These are phyloP conservation scores for Penicillium taxi DNA, from an alignment of 495 filamentous ascomycete genomes.

Conservation along the genomic window DNA sequence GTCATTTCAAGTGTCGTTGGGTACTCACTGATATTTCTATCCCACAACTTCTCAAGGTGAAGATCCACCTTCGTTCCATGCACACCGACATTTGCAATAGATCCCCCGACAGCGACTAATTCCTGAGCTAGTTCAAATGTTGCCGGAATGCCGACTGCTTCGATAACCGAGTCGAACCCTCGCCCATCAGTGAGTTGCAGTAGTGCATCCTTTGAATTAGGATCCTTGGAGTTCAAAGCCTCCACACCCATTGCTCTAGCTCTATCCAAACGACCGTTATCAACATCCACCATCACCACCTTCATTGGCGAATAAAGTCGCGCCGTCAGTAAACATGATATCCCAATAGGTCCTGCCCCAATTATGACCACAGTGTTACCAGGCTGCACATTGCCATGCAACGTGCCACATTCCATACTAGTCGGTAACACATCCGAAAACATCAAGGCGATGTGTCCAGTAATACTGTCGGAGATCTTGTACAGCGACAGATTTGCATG, in stretches of 20 bases:
- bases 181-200: constrained; percentile 33
- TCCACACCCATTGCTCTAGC: constrained; percentile 39
- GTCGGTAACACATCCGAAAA: constrained; percentile 45
- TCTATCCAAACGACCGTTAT: constrained; percentile 32
- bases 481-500: constrained; percentile 38
- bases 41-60: constrained; percentile 35
- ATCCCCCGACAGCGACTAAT: constrained; percentile 42
- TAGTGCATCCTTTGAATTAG: constrained; percentile 23
- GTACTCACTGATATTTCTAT: constrained; percentile 35
- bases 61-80: constrained; percentile 38
- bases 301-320: constrained; percentile 36
- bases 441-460: constrained; percentile 31
- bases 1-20: not conserved
- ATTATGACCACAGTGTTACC: constrained; percentile 41
- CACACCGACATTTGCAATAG: constrained; percentile 47
- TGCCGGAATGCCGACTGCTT: constrained; percentile 44
- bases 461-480: constrained; percentile 26
- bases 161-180: constrained; percentile 47
- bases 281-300: constrained; percentile 40
- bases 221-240: constrained; percentile 22
- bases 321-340: constrained; percentile 40
- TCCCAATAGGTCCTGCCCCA: constrained; percentile 45
- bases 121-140: constrained; percentile 40
- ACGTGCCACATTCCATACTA: constrained; percentile 41
- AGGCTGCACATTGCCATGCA: constrained; percentile 37